Percentiles rank a stretch among this genome's conserved stretches.
Evolutionary conservation across 1,284 basidiomycete species (phyloP).

Genomic region (Leccinum variabile): DNA sequence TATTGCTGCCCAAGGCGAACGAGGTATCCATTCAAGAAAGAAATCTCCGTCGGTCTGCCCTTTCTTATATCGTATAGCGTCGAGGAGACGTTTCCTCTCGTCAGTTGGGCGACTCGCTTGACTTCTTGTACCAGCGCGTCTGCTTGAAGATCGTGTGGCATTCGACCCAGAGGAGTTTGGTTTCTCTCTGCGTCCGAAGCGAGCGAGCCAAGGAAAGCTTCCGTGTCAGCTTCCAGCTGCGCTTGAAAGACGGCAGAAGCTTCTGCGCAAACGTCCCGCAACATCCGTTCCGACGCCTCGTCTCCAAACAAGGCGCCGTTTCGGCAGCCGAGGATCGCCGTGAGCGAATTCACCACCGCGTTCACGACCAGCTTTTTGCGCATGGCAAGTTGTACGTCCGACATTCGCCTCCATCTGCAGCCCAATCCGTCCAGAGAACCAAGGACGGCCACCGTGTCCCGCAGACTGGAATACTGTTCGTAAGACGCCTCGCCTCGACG

Average conservation of each 20-base stretch:
- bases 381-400: constrained; percentile 69
- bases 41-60: constrained; percentile 70
- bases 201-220: constrained; percentile 38
- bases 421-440: constrained; percentile 57
- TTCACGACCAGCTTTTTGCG: constrained; percentile 87
- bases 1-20: constrained; percentile 62
- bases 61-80: constrained; percentile 71
- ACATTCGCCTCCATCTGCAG: constrained; percentile 68
- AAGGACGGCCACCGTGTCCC: constrained; percentile 69
- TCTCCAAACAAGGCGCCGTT: constrained; percentile 73
- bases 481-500: constrained; percentile 41
- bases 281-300: constrained; percentile 44
- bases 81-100: constrained; percentile 70
- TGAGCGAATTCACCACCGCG: constrained; percentile 85
- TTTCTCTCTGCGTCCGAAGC: constrained; percentile 31
- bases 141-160: constrained; percentile 44
- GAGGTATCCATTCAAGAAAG: constrained; percentile 88
- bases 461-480: constrained; percentile 57
- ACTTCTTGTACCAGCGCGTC: constrained; percentile 51
- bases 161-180: constrained; percentile 37
- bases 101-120: constrained; percentile 53
- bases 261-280: constrained; percentile 55
- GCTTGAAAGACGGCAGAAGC: constrained; percentile 59
- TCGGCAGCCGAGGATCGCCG: constrained; percentile 76
- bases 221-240: constrained; percentile 47